Evolutionary conservation across 345 rosid genomes (phyloP), one percentile per base, ranked within the genome.

Genomic region (Corchorus capsularis): DNA sequence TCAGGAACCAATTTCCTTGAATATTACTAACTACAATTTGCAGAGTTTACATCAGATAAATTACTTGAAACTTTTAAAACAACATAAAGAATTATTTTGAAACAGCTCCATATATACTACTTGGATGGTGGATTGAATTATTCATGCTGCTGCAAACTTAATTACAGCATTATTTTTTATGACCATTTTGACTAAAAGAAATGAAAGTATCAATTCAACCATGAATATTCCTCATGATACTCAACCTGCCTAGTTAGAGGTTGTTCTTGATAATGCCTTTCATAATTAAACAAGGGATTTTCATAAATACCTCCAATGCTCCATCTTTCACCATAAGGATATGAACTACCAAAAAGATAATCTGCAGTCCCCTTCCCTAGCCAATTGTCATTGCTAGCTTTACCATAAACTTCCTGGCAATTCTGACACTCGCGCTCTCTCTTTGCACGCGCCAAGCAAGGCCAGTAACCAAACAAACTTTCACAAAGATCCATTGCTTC

Each of bases 401-500:
- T 74, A 27, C 80, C 69, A 43, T 68, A 39, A 79, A 50, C 72
- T 61, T 61, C 78, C 57, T 49, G 78, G 50, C 70, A 34, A 53
- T 73, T 83, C 13, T 70, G 75, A 59, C 68, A 69, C 2, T 74
- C 72, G 0, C 17, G 34, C 37, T 56, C 73, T 74, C 78, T 83
- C 46, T 81, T 85, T 34, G 74, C 75, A 59, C 81, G 74, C 39
- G 75, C 79, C 54, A 86, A 82, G 69, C 97, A 94, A 45, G 96
- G 97, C 86, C 93, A 94, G 77, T 89, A 89, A 22, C 97, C 96
- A 12, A 86, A 91, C 69, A 92, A 43, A 16, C 87, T 79, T 52
- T 94, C 98, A 54, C 98, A 94, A 0, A 94, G 78, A 61, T 94
- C 97, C 81, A 90, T 73, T 0, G 97, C 88, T 76, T 92, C 97